Evolutionary conservation across 1,139 yeast genomes (phyloP), one percentile per base, ranked within the genome.

Genomic region (Diutina siamensis): DNA sequence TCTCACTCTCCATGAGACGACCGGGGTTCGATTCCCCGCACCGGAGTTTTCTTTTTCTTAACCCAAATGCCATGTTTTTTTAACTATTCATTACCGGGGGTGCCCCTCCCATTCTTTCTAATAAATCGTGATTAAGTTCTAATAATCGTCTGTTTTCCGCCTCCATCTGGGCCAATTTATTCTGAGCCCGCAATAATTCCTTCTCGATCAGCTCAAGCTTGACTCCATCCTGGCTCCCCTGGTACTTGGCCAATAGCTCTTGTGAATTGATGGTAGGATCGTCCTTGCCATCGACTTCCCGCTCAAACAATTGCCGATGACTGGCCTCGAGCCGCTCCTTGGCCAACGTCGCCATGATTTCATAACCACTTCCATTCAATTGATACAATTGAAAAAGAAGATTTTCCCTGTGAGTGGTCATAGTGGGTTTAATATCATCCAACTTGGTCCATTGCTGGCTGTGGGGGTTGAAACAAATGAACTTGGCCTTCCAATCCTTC

Each of bases 21-120:
- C 28, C 40, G 40, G 40, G 40, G 40, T 35, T 35, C 40, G 28
- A 35, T 35, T 35, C 40, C 40, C 40, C 40, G 40, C 22, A 35
- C 28, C 40, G 40, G 27, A 35, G 40, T 21, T 20, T 13, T 21
- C 13, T 35, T 35, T 35, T 35, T 35, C n/a, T n/a, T n/a, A n/a
- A n/a, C n/a, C n/a, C n/a, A n/a, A n/a, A n/a, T n/a, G n/a, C n/a
- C n/a, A n/a, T n/a, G n/a, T n/a, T n/a, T n/a, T n/a, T n/a, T n/a
- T n/a, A n/a, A n/a, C n/a, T n/a, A n/a, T n/a, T n/a, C n/a, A n/a
- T n/a, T n/a, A n/a, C n/a, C n/a, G 28, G 28, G 10, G 28, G 28
- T 5, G 28, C 28, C 5, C 42, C 42, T 13, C 42, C 33, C 31
- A n/a, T 38, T 13, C 13, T 25, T 38, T 22, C 31, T 15, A 38